A percentile compares a stretch with the other conserved stretches of the same genome.
These are phyloP conservation scores for Acanthamoeba healyi DNA, from an alignment of 208 protist species.

Conservation along the genomic window DNA sequence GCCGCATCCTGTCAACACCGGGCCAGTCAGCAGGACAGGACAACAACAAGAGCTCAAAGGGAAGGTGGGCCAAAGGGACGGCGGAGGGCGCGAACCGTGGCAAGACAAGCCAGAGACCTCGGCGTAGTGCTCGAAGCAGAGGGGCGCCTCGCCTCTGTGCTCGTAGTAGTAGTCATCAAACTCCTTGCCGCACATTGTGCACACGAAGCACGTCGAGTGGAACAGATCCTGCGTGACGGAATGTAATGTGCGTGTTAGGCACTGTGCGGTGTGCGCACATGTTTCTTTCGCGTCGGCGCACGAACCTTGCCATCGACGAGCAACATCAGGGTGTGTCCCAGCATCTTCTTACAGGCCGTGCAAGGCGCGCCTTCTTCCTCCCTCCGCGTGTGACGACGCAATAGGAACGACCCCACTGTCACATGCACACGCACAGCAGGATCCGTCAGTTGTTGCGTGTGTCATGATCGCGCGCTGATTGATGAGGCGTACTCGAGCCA, in stretches of 20 bases:
- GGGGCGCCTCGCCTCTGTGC: slow-evolving; percentile 15
- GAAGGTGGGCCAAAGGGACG: too few species aligned
- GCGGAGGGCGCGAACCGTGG: background rate
- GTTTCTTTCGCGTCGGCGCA: background rate
- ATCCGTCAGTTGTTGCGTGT: too few species aligned
- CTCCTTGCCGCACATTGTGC: background rate
- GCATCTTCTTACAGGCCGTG: background rate
- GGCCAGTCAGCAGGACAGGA: background rate
- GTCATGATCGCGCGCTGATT: background rate
- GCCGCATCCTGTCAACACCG: background rate
- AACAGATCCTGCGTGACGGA: background rate
- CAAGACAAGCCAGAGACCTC: background rate
- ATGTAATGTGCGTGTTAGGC: background rate
- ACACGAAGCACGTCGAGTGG: slow-evolving; percentile 59
- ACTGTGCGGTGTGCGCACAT: too few species aligned
- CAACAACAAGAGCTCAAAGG: background rate
- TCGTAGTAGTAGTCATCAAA: slow-evolving; percentile 68
- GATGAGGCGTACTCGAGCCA: background rate
- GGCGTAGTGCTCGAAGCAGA: slow-evolving; percentile 34
- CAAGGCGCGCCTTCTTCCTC: slow-evolving; percentile 24
- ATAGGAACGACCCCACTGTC: slow-evolving; percentile 10
- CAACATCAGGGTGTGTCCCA: background rate
- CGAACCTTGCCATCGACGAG: slow-evolving; percentile 38
- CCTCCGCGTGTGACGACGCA: background rate
- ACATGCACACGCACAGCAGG: background rate